Evolutionary conservation across 2,329 filamentous ascomycete genomes (phyloP), one percentile per base, ranked within the genome.

Genomic region (Phialemoniopsis sp.): DNA sequence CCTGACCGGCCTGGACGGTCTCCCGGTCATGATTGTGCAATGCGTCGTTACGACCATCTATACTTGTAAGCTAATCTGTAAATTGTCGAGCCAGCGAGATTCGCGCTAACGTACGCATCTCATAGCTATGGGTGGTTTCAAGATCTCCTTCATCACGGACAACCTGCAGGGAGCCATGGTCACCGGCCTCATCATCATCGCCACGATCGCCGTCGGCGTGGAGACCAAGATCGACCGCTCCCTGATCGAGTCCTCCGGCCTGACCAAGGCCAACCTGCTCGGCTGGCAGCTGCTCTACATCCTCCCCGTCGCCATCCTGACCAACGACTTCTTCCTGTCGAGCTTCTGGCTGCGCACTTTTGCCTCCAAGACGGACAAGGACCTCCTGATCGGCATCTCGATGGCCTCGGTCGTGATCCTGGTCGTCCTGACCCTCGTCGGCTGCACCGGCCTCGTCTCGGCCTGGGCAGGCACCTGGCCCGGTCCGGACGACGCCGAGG

Each of bases 221-320:
- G 79, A 87, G 61, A 85, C 83, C 5, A 66, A 87, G 21, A 85
- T 93, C 47, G 76, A 90, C 54, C 76, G 70, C 21, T 73, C 73
- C 29, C 70, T 88, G 12, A 80, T 93, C 50, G 77, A 78, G 2
- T 65, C 77, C 5, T 89, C 86, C 0, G 80, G 80, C 8, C 73
- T 88, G 18, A 76, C 84, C n/a, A 69, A 88, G 33, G 52, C 82
- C 5, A 85, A 67, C 41, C 71, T 89, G 3, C 71, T 93, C 2
- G 88, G 88, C 40, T 93, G 88, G 86, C 87, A 93, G 61, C 76
- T 93, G 13, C 68, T 93, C 29, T 93, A 91, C 65, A 91, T 93
- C 48, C 73, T 93, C 2, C 86, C 88, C 0, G 76, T 93, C 6
- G 87, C 87, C 33, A 77, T 93, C 47, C 57, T 90, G 40, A 90